A percentile compares a stretch with the other conserved stretches of the same genome.
These are phyloP conservation scores for Nyctanthes arbortristis DNA, from an alignment of 257 asterid species.

Conservation along the genomic window DNA sequence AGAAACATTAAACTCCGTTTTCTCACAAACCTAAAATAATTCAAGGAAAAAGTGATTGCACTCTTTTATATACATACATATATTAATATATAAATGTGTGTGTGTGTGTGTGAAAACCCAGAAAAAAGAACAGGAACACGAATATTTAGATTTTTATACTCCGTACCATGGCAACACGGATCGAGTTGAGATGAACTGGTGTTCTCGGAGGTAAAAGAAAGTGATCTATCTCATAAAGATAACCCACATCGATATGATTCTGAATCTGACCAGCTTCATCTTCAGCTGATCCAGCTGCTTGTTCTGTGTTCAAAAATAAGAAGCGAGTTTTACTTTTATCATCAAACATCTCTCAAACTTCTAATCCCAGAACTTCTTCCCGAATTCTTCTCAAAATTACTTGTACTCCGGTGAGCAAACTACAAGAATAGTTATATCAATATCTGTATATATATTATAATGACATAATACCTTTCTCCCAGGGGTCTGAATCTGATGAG, in stretches of 20 bases:
- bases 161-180: constrained; percentile 77
- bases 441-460: neutral
- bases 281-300: constrained; percentile 14
- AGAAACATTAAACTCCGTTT: constrained; percentile 53
- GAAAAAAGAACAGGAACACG: neutral
- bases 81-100: no score
- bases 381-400: neutral
- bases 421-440: neutral
- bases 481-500: no score
- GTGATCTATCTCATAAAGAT: constrained; percentile 76
- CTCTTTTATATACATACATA: no score
- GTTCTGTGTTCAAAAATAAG: constrained; percentile 18
- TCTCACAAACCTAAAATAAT: constrained; percentile 68
- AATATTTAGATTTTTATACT: constrained; percentile 1
- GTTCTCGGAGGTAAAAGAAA: constrained; percentile 60
- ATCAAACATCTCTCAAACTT: neutral
- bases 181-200: constrained; percentile 70
- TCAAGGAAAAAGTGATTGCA: neutral
- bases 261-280: constrained; percentile 19
- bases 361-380: neutral
- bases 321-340: constrained; percentile 22
- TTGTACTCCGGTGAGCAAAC: neutral
- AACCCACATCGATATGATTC: constrained; percentile 46
- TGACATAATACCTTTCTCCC: no score
- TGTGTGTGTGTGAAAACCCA: neutral